Evolutionary conservation across 805 yeast species (phyloP).

Genomic region (Metschnikowia baotianmanensis): DNA sequence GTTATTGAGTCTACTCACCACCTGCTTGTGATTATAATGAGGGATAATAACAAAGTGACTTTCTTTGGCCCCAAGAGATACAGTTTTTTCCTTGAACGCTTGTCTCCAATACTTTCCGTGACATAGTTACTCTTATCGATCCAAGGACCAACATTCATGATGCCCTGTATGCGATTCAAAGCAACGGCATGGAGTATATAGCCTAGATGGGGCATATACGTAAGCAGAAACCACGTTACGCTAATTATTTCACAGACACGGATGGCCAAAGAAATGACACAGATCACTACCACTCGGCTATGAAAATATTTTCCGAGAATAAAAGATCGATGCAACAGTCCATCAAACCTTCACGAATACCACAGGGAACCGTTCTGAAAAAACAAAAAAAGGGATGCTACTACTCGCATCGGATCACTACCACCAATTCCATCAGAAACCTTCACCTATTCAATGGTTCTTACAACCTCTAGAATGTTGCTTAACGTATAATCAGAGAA

Average conservation of each 20-base stretch:
- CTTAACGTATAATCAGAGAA: neutral
- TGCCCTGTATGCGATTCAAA: neutral
- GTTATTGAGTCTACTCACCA: neutral
- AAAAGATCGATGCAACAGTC: neutral
- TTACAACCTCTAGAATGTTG: neutral
- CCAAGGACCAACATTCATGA: neutral
- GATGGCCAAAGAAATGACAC: too few species aligned
- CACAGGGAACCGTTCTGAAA: neutral
- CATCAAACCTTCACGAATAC: neutral
- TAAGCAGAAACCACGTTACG: too few species aligned
- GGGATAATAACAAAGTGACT: neutral
- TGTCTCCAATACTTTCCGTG: neutral
- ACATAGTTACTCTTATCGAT: neutral
- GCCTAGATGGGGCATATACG: too few species aligned
- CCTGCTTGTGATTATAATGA: neutral
- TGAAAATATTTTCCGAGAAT: neutral
- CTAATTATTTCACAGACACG: too few species aligned
- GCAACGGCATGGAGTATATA: too few species aligned
- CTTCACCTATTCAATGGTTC: neutral
- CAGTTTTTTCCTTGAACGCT: neutral
- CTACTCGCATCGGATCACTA: neutral
- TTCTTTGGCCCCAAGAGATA: neutral
- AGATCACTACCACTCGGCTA: too few species aligned
- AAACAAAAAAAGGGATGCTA: neutral
- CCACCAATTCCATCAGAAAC: neutral